Evolutionary conservation across 192 early-diverging fungal genomes (phyloP), one percentile per base, ranked within the genome.

Genomic region (Umbelopsis ramanniana): DNA sequence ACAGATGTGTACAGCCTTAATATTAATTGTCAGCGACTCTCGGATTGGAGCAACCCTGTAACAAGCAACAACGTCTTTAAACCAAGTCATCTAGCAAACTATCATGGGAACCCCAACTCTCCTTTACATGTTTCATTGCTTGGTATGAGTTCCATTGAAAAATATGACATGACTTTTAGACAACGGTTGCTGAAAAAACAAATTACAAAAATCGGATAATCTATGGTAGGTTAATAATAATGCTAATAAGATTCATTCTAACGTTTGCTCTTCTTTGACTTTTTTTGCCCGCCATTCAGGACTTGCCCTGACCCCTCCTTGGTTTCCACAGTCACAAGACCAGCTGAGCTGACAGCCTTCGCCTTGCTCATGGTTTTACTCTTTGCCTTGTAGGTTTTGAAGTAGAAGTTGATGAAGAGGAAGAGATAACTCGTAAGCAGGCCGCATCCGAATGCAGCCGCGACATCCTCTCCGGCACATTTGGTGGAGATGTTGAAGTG

Each of bases 361-460:
- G 57, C 33, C n/a, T 37, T 63, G 57, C 57, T 63, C 57, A 63
- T 63, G 19, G 12, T 14, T 84, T 87, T 86, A 69, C 69, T 86
- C 57, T 74, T 81, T 46, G 72, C 57, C 26, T 85, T 87, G 81
- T 95, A 95, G 23, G 93, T 95, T 71, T 91, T 82, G 76, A 86
- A 84, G 78, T 93, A 96, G 82, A 96, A 96, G 83, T 94, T 89
- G 82, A 96, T 92, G 79, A 96, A 96, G 19, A 96, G 84, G 40
- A 93, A 75, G 67, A 96, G 85, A 82, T 96, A 96, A 66, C 87
- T 90, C 43, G 88, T 89, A 33, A 96, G 84, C 54, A 96, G 76
- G 53, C 79, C 83, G 69, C 92, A 93, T 70, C 93, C 94, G 84
- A 95, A 91, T 73, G 92, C 67, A 17, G 94, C 94, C 60, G 93